Conservation (phyloP, 768 basidiomycete genomes). For the Russula sp. region DNA sequence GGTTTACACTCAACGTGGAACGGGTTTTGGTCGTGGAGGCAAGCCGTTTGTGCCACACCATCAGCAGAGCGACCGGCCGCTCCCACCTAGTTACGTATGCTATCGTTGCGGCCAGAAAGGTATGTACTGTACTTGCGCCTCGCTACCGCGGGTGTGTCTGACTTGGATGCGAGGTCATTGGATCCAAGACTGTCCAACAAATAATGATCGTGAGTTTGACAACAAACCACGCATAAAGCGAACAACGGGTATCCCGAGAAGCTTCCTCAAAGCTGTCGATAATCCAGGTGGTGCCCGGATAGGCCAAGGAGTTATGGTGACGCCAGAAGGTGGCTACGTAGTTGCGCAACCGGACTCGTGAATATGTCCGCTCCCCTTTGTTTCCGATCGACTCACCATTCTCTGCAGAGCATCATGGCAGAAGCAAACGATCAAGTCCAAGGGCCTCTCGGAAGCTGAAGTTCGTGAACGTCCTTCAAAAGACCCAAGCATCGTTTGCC, state of each 20-base stretch:
- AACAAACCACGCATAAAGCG: conserved; percentile 93
- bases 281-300: conserved; percentile 67
- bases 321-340: conserved; percentile 96
- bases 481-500: conserved; percentile 75
- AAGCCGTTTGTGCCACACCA: conserved; percentile 48
- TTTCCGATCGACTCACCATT: neutral
- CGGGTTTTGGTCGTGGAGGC: conserved; percentile 48
- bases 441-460: conserved; percentile 80
- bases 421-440: conserved; percentile 74
- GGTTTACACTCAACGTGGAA: conserved; percentile 58
- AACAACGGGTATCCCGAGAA: conserved; percentile 96
- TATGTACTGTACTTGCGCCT: conserved; percentile 25
- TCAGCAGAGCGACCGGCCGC: conserved; percentile 60
- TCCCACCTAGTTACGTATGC: conserved; percentile 95
- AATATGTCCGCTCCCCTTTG: conserved; percentile 29
- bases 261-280: conserved; percentile 94
- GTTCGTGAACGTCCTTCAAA: conserved; percentile 79
- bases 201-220: conserved; percentile 91
- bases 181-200: conserved; percentile 99
- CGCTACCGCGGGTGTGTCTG: neutral
- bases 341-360: conserved; percentile 95
- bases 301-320: conserved; percentile 92
- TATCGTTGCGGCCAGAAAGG: conserved; percentile 99
- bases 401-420: conserved; percentile 81
- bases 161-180: conserved; percentile 68